phyloP scores from a whole-genome alignment of 495 filamentous ascomycete species.

The Penicillium cosmopolitanum region DNA sequence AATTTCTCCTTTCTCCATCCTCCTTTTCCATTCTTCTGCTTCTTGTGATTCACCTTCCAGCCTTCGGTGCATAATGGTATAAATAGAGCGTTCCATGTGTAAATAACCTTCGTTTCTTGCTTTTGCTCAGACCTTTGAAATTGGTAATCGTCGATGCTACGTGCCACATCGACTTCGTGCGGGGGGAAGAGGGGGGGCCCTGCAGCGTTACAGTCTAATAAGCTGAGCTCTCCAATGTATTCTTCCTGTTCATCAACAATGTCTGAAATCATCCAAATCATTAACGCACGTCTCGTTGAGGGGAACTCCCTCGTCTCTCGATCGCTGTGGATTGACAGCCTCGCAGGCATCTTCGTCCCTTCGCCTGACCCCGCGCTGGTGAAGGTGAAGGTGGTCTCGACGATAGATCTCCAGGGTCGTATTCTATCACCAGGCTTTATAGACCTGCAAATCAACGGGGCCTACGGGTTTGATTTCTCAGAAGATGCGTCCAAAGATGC shows the following conservation, averaged over 20 bases:
- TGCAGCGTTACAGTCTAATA: slow-evolving; percentile 2
- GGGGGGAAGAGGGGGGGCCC: not conserved
- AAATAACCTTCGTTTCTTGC: slow-evolving; percentile 29
- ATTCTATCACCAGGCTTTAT: slow-evolving; percentile 72
- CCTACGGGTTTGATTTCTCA: slow-evolving; percentile 75
- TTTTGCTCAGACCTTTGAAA: slow-evolving; percentile 15
- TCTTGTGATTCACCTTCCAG: slow-evolving; percentile 7
- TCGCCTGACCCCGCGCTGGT: slow-evolving; percentile 50
- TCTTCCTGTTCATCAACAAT: slow-evolving; percentile 16
- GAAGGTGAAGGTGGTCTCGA: not conserved
- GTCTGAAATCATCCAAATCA: slow-evolving; percentile 60
- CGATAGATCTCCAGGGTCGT: slow-evolving; percentile 64
- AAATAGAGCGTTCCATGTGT: slow-evolving; percentile 39
- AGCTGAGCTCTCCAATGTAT: slow-evolving; percentile 1
- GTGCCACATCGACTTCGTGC: slow-evolving; percentile 11
- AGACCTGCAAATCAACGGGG: slow-evolving; percentile 75
- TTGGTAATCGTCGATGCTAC: slow-evolving; percentile 15
- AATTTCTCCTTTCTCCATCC: slow-evolving; percentile 1
- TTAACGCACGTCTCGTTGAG: slow-evolving; percentile 64
- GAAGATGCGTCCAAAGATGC: slow-evolving; percentile 40
- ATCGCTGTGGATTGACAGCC: slow-evolving; percentile 67
- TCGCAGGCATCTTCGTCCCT: slow-evolving; percentile 64
- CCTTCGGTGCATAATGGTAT: slow-evolving; percentile 28
- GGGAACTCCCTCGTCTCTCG: slow-evolving; percentile 57
- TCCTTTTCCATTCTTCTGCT: slow-evolving; percentile 5